Conservation (phyloP, 257 asterid species). For the Asclepias syriaca region DNA sequence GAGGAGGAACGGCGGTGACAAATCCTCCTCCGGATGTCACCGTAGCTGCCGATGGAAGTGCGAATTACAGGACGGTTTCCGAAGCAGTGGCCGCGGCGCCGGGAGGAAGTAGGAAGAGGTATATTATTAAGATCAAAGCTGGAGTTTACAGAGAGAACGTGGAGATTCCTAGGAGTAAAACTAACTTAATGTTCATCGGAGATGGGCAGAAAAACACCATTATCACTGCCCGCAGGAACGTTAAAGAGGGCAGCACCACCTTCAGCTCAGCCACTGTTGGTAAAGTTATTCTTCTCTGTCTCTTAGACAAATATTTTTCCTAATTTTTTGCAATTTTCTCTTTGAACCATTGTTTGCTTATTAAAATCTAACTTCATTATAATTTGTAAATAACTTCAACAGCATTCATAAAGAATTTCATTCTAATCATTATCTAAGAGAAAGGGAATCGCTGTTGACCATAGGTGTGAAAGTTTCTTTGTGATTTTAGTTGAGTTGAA, state of each 20-base stretch:
- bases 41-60: conserved; percentile 41
- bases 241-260: conserved; percentile 71
- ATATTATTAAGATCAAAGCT: conserved; percentile 25
- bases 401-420: no score
- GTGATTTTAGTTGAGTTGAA: no score
- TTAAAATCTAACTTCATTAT: no score
- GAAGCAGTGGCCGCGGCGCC: conserved; percentile 27
- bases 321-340: no score
- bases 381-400: no score
- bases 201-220: conserved; percentile 52
- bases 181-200: conserved; percentile 59
- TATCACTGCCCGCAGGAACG: conserved; percentile 62
- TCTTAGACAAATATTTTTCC: no score
- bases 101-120: conserved; percentile 13
- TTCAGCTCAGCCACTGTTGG: conserved; percentile 64
- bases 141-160: conserved; percentile 33
- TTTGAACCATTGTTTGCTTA: no score
- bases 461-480: no score
- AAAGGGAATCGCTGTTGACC: no score
- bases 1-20: no score
- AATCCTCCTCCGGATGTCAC: conserved; percentile 12
- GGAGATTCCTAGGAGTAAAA: conserved; percentile 21
- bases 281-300: conserved; percentile 9
- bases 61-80: conserved; percentile 23
- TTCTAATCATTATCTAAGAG: no score